phyloP scores from a whole-genome alignment of 1,284 basidiomycete genomes.

The Tremellales sp. region DNA sequence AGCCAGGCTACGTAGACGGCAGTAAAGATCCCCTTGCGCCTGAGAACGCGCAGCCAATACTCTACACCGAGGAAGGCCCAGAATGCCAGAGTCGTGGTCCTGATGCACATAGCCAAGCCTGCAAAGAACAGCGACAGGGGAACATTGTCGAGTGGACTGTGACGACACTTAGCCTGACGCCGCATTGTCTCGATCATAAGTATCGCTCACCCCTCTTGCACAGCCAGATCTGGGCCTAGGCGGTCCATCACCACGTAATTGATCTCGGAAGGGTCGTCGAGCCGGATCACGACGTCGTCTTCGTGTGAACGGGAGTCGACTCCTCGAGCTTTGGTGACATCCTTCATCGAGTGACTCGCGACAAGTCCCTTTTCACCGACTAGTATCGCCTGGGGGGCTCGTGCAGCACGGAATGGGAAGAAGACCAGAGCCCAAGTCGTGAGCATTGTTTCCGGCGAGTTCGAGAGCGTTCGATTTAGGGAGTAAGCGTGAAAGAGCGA shows the following conservation, averaged over 20 bases:
- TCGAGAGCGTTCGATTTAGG: conserved; percentile 83
- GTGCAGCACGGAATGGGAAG: conserved; percentile 57
- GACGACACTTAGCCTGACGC: background rate
- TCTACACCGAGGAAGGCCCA: conserved; percentile 67
- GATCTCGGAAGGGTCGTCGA: no score
- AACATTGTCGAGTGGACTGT: conserved; percentile 27
- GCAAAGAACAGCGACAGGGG: conserved; percentile 56
- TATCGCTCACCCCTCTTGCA: conserved; percentile 6
- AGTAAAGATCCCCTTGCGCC: background rate
- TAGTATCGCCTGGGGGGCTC: no score
- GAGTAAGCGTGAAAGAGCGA: conserved; percentile 84
- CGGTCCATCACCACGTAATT: conserved; percentile 29
- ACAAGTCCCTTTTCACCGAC: no score
- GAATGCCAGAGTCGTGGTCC: conserved; percentile 80
- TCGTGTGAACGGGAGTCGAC: no score
- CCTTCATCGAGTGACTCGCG: no score
- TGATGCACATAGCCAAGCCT: conserved; percentile 70
- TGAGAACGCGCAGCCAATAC: conserved; percentile 3
- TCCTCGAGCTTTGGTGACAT: no score
- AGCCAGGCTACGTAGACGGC: no score
- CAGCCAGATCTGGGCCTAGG: conserved; percentile 4
- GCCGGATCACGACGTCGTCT: no score
- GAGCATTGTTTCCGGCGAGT: conserved; percentile 85
- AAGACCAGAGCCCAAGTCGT: conserved; percentile 71
- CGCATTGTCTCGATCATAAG: background rate